phyloP scores from a whole-genome alignment of 129 eudicot species.

The Saussurea involucrata region DNA sequence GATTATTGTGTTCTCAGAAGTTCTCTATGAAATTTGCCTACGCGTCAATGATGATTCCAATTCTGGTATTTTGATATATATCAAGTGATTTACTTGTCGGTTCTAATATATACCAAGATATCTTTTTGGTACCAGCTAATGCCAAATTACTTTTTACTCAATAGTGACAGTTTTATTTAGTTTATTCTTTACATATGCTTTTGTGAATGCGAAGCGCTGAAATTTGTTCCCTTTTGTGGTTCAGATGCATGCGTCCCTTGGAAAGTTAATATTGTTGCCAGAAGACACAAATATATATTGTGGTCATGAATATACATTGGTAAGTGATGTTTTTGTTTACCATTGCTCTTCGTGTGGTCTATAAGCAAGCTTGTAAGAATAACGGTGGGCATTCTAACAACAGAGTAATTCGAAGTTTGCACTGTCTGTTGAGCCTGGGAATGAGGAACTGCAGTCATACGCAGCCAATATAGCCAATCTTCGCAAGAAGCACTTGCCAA shows the following conservation, averaged over 20 bases:
- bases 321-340: constrained; percentile 31
- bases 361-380: constrained; percentile 9
- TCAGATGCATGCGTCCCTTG: constrained; percentile 74
- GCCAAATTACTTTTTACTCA: neutral
- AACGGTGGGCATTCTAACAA: neutral
- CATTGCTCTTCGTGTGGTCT: constrained; percentile 10
- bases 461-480: constrained; percentile 66
- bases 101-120: neutral
- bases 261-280: constrained; percentile 64
- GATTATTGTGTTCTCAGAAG: neutral
- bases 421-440: constrained; percentile 79
- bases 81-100: neutral
- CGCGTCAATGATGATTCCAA: neutral
- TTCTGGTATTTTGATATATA: neutral
- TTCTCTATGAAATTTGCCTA: neutral
- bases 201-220: neutral
- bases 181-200: neutral
- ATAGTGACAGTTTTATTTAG: neutral
- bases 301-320: constrained; percentile 94
- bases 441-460: constrained; percentile 67
- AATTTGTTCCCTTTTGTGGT: constrained; percentile 9
- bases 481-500: constrained; percentile 75
- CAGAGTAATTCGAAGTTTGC: constrained; percentile 99
- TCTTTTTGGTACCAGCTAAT: neutral
- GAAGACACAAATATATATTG: constrained; percentile 82